Percentiles rank a stretch among this genome's conserved stretches.
Conservation (phyloP, 805 yeast genomes). For the Cephaloascus albidus region DNA sequence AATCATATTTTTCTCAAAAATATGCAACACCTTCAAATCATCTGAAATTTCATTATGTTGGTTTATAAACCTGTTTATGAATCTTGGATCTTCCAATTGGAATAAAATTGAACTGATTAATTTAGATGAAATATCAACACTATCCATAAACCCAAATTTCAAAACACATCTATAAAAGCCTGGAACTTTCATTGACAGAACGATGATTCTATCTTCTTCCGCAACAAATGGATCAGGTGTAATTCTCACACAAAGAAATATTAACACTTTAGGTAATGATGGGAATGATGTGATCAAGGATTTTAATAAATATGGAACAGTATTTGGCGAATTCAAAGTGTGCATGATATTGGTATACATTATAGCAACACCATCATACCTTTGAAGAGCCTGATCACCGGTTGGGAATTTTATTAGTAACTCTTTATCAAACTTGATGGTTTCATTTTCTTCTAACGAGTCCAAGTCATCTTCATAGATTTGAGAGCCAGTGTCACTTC, state of each 20-base stretch:
- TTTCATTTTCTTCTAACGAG: conserved; percentile 1
- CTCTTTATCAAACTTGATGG: conserved; percentile 2
- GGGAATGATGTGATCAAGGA: conserved; percentile 28
- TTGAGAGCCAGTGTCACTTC: background rate
- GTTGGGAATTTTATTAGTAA: conserved; percentile 1
- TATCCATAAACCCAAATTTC: conserved; percentile 42
- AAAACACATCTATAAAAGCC: conserved; percentile 41
- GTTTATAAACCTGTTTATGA: conserved; percentile 7
- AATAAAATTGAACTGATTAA: conserved; percentile 10
- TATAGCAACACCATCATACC: conserved; percentile 28
- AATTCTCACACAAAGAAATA: conserved; percentile 33
- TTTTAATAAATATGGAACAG: conserved; percentile 33
- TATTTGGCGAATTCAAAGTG: conserved; percentile 29
- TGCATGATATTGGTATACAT: conserved; percentile 29
- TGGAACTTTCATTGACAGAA: conserved; percentile 28
- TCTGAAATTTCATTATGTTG: conserved; percentile 5
- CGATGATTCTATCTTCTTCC: conserved; percentile 25
- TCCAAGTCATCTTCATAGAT: background rate
- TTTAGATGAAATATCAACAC: conserved; percentile 9
- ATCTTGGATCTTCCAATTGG: conserved; percentile 1
- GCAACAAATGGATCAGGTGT: conserved; percentile 32
- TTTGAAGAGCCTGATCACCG: conserved; percentile 4
- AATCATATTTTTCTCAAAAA: conserved; percentile 13
- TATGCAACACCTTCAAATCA: conserved; percentile 11
- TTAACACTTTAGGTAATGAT: conserved; percentile 31